Base-by-base conservation (phyloP, 2,329 filamentous ascomycete species). In the Hymenoscyphus occultus region DNA sequence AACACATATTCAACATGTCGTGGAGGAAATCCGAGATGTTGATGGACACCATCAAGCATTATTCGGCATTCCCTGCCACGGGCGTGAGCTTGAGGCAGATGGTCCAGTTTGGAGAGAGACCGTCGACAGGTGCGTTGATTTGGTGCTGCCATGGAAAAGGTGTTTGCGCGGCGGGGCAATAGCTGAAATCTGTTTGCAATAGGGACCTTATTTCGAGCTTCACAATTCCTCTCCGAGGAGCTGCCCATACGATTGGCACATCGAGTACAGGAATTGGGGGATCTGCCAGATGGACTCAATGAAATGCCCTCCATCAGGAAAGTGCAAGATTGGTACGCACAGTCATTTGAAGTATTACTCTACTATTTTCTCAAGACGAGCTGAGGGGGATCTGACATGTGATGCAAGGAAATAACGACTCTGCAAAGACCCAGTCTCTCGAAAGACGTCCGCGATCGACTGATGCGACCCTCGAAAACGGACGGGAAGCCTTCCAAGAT, bases 321-420 rank as follows among this genome's bases (percentile, higher is more conserved):
- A 75, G 95, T 99, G 71, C 90, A 93, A 77, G 93, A 98, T 75
- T 99, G 95, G 95, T 99, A 99, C 78, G 95, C 94, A 69, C 95
- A 99, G 81, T 99, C 95, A 61, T 99, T 99, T 75, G 95, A 99
- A 87, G 93, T 97, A 85, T 73, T 48, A 40, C 39, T 62, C 40
- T 51, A 39, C 28, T 45, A 40, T 51, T 7, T 39, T 48, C 45
- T 39, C 2, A 7, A 68, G 57, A 61, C 16, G 5, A 48, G 35
- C 35, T 40, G 13, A 54, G 39, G 61, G 39, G 45, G 58, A 62
- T 28, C 67, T 74, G 67, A 76, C 73, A 73, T 73, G 68, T 72
- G 71, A 67, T 65, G 78, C 35, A 64, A 94, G 92, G 95, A 99
- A 84, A 96, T 99, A 78, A 97, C 93, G 71, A 88, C 86, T 64